Percentiles rank a stretch among this genome's conserved stretches.
phyloP scores from a whole-genome alignment of 352 stramenopile species.

The Phytophthora chlamydospora region DNA sequence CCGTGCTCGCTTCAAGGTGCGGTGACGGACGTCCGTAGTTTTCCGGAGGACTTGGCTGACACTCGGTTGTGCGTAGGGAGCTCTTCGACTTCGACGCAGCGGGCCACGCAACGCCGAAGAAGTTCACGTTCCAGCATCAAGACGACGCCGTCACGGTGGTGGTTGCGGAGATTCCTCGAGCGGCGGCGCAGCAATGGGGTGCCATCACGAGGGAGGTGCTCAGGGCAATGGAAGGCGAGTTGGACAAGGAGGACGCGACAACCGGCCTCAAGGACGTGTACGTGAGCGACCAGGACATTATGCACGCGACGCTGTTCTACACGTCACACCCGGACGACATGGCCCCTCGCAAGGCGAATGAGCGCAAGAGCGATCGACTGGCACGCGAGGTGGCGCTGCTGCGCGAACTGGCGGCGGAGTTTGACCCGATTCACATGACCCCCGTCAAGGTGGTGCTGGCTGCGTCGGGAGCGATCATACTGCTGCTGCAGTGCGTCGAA shows the following conservation, averaged over 20 bases:
- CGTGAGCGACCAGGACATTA: conserved; percentile 58
- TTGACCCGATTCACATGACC: conserved; percentile 42
- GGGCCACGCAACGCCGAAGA: conserved; percentile 38
- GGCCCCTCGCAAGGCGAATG: conserved; percentile 15
- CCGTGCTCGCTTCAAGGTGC: conserved; percentile 39
- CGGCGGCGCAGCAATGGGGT: conserved; percentile 33
- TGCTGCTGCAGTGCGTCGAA: conserved; percentile 56
- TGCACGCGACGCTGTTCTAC: conserved; percentile 79
- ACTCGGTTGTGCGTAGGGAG: conserved; percentile 18
- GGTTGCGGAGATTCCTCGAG: conserved; percentile 42
- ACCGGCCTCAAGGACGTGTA: conserved; percentile 39
- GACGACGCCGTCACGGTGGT: conserved; percentile 50
- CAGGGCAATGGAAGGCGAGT: conserved; percentile 22
- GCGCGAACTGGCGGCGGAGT: conserved; percentile 30
- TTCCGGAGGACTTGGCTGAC: conserved; percentile 22
- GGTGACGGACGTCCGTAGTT: too few relatives aligned
- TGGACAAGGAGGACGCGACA: not conserved
- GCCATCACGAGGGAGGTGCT: conserved; percentile 40
- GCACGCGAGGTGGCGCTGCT: conserved; percentile 44
- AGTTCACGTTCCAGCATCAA: conserved; percentile 42
- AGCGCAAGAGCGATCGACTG: conserved; percentile 30
- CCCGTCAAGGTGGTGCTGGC: conserved; percentile 54
- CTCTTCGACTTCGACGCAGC: conserved; percentile 34
- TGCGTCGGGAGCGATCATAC: conserved; percentile 54
- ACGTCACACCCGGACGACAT: conserved; percentile 68